phyloP scores from a whole-genome alignment of 441 rosid genomes.

The Cnidoscolus chayamansa region DNA sequence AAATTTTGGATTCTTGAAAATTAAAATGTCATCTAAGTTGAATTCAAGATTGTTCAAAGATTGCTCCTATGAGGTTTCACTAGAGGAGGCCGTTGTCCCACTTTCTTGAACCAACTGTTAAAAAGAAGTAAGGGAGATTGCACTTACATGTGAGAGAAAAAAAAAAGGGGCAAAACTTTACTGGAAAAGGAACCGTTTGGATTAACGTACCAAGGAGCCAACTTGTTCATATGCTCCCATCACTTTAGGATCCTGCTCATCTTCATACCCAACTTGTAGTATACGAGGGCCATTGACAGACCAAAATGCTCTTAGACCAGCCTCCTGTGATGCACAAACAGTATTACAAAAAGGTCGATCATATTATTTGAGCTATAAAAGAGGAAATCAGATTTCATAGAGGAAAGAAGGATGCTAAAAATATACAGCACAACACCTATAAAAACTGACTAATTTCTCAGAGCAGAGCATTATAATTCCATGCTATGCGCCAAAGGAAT shows the following conservation, averaged over 20 bases:
- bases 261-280: slow-evolving; percentile 80
- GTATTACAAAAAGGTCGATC: background rate
- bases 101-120: slow-evolving; percentile 56
- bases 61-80: slow-evolving; percentile 33
- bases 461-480: background rate
- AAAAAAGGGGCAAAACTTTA: background rate
- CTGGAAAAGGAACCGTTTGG: background rate
- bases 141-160: slow-evolving; percentile 3
- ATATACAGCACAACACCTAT: background rate
- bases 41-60: background rate
- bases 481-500: background rate
- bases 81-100: slow-evolving; percentile 35
- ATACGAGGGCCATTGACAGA: slow-evolving; percentile 78
- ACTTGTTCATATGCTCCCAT: slow-evolving; percentile 88
- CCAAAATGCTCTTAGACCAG: slow-evolving; percentile 88
- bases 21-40: background rate
- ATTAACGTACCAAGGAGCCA: slow-evolving; percentile 65
- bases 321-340: slow-evolving; percentile 48
- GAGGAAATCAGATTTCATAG: background rate
- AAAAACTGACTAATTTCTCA: background rate
- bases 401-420: background rate
- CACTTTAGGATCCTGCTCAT: slow-evolving; percentile 79
- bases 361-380: background rate
- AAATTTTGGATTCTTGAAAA: background rate
- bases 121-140: background rate